A percentile compares a stretch with the other conserved stretches of the same genome.
Conservation (phyloP, 345 rosid species). For the Excoecaria cochinchinensis region DNA sequence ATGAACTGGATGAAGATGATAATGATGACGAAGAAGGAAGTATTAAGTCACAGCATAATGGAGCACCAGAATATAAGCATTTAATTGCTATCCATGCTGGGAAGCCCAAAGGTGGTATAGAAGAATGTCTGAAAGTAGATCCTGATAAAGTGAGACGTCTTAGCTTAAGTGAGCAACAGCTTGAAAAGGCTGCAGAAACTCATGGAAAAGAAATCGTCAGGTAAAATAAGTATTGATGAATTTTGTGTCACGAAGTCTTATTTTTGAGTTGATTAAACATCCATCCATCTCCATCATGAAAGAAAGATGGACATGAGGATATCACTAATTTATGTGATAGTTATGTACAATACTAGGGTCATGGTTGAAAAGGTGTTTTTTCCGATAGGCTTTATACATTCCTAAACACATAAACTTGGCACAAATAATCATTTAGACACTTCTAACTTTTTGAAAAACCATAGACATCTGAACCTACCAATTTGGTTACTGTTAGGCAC, state of each 20-base stretch:
- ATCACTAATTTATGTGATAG: background rate
- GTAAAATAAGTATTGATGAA: constrained; percentile 24
- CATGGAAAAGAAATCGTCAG: constrained; percentile 56
- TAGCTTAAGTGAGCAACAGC: constrained; percentile 63
- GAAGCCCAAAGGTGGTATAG: constrained; percentile 52
- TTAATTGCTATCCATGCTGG: constrained; percentile 60
- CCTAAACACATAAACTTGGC: too few species aligned
- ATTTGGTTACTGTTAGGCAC: too few species aligned
- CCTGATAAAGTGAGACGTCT: constrained; percentile 53
- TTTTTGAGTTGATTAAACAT: background rate
- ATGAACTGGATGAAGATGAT: constrained; percentile 39
- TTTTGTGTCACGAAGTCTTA: constrained; percentile 3
- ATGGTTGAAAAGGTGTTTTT: constrained; percentile 2
- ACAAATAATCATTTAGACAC: too few species aligned
- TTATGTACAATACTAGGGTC: background rate
- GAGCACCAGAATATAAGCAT: constrained; percentile 41
- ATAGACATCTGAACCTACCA: too few species aligned
- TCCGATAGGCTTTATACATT: too few species aligned
- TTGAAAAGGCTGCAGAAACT: constrained; percentile 52
- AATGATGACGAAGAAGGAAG: constrained; percentile 28
- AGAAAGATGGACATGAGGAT: background rate
- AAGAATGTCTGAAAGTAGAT: constrained; percentile 45
- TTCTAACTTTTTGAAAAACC: too few species aligned
- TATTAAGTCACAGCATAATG: constrained; percentile 7
- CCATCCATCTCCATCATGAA: background rate